Evolutionary conservation across 2,329 filamentous ascomycete species (phyloP), one percentile per base, ranked within the genome.

Genomic region (Lizonia empirigonia): DNA sequence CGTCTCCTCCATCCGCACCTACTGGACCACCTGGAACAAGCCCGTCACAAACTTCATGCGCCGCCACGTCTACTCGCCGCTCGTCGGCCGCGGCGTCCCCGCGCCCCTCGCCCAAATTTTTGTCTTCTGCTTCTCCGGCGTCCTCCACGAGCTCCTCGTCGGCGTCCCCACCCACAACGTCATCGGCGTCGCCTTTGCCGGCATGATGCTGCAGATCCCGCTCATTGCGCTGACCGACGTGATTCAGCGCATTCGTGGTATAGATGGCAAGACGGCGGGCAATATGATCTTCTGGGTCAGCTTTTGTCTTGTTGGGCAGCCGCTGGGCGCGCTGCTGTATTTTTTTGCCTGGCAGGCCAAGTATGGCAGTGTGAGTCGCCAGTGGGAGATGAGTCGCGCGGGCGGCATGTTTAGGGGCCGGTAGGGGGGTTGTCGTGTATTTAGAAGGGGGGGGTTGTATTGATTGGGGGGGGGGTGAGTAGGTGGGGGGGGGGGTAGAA

Each of bases 341-440:
- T 99, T 97, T 73, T 97, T 97, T 71, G 92, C 92, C 1, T 99
- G 94, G 93, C 93, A 97, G 76, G 91, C 91, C 47, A 97, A 97
- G 77, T 97, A 96, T 70, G 94, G 94, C 10, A 91, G 87, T 64
- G 87, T 92, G 18, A 90, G 78, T 9, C 69, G 66, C 49, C 60
- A 66, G 50, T 62, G 63, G 4, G 56, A 62, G 18, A 58, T 64
- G 16, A 70, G 62, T 33, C 52, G 51, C 34, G 60, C 62, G 1
- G 44, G 63, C 23, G 53, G 61, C 32, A 44, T 68, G 23, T 65
- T 68, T 34, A 36, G 32, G 9, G 47, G 62, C 42, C 57, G 64
- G 7, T 67, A 38, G 30, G 26, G 5, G 16, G 6, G 15, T 33
- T 2, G 6, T 16, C 1, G 10, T 2, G 9, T 19, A 7, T 33